Conservation (phyloP, 2,329 filamentous ascomycete genomes). For the Penicillium sumatraense region DNA sequence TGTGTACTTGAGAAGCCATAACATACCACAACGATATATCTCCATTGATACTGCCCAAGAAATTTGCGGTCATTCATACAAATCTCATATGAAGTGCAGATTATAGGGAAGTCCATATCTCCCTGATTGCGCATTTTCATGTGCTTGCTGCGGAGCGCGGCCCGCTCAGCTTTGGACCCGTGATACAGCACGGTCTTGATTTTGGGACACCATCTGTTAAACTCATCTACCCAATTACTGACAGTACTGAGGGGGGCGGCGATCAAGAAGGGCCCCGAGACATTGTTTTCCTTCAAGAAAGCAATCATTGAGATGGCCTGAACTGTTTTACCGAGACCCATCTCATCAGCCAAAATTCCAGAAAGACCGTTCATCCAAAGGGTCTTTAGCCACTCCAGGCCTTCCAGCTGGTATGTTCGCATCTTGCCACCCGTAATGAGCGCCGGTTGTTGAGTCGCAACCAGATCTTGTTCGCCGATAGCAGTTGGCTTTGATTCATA, state of each 20-base stretch:
- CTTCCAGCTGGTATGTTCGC: conserved; percentile 92
- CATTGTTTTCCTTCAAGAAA: conserved; percentile 82
- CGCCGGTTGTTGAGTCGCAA: conserved; percentile 83
- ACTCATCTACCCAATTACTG: conserved; percentile 95
- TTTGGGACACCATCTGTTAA: conserved; percentile 83
- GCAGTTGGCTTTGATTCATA: conserved; percentile 63
- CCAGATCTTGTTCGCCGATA: conserved; percentile 68
- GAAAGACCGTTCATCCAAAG: conserved; percentile 89
- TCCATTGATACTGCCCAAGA: conserved; percentile 85
- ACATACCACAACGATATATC: conserved; percentile 88
- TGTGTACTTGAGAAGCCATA: not conserved
- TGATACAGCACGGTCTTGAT: conserved; percentile 93
- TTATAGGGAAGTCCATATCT: conserved; percentile 78
- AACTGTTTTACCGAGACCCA: conserved; percentile 91
- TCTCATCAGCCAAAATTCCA: conserved; percentile 90
- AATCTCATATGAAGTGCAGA: conserved; percentile 96
- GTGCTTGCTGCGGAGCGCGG: conserved; percentile 71
- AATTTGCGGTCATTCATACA: conserved; percentile 86
- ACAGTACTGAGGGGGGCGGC: conserved; percentile 89
- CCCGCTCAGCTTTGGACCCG: conserved; percentile 77
- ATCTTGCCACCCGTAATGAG: conserved; percentile 86
- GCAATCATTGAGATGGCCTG: conserved; percentile 89
- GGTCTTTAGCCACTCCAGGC: conserved; percentile 86
- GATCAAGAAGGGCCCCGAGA: conserved; percentile 88
- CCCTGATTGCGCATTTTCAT: conserved; percentile 71